Base-by-base conservation (phyloP, 495 filamentous ascomycete genomes). In the Tuber magnatum region DNA sequence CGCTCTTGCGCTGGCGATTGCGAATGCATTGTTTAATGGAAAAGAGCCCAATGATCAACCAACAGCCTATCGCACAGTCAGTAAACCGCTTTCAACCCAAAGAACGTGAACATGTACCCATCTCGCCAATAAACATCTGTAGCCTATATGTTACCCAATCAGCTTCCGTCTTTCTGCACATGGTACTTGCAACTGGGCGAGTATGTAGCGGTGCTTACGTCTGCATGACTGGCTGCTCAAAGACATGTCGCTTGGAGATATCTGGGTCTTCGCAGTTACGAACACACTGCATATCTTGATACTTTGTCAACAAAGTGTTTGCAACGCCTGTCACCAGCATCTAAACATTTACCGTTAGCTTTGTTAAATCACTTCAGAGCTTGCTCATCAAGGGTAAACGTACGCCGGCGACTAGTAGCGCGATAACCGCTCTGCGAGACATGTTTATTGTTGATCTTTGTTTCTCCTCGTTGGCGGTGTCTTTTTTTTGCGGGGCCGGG, bases 231-330 rank as follows among this genome's bases (percentile, higher is more conserved):
- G 95, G 95, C 83, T 98, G 96, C 82, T 97, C 93, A 84, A 99
- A 98, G 78, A 86, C 86, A 44, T 86, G 78, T 38, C 89, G 88
- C 71, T 90, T 88, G 43, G 85, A 87, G n/a, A 89, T 89, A 83
- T 97, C 85, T 10, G 88, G 86, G 71, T 91, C 88, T 75, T 93
- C 89, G 85, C 95, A 99, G 85, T 98, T 88, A 71, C 91, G 88
- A 28, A 99, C 91, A 85, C 95, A 99, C 90, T 96, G 92, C 87
- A 96, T 94, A 84, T 99, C 95, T 93, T 99, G 95, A 79, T 94
- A 97, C 79, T 99, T 99, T 78, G 95, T 97, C 80, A 99, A 86
- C 73, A 99, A 89, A 3, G 95, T 99, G 82, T 99, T 99, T 87
- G 93, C 97, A 70, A 97, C 94, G 61, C 95, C 95, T 42, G 91